Evolutionary conservation across 1,284 basidiomycete species (phyloP).

Genomic region (Melanopsichium pennsylvanicum): DNA sequence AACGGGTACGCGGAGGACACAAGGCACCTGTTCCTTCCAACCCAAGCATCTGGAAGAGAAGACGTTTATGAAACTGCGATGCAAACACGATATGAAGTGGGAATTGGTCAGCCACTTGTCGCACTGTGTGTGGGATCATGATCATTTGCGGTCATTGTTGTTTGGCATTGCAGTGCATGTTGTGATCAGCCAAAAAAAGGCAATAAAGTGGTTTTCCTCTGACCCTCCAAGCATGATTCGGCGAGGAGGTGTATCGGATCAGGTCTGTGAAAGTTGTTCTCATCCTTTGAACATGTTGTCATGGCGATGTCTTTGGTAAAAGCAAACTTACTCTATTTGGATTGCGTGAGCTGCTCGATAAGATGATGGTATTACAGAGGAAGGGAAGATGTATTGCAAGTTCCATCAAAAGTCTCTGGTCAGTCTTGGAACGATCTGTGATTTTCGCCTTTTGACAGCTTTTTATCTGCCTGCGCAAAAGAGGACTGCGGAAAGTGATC

Average conservation of each 20-base stretch:
- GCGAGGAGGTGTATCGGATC: slow-evolving; percentile 43
- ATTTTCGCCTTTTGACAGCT: not conserved
- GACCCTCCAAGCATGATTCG: slow-evolving; percentile 45
- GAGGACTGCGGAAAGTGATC: slow-evolving; percentile 41
- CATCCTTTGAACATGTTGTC: slow-evolving; percentile 40
- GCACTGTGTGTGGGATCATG: not conserved
- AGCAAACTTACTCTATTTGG: slow-evolving; percentile 9
- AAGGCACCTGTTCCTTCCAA: slow-evolving; percentile 2
- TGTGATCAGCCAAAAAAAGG: slow-evolving; percentile 46
- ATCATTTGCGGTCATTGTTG: not conserved
- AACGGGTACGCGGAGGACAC: slow-evolving; percentile 31
- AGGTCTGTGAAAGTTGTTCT: slow-evolving; percentile 51
- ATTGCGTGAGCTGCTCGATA: not conserved
- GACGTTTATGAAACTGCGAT: not conserved
- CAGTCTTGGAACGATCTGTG: too few species aligned
- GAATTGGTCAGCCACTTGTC: slow-evolving; percentile 4
- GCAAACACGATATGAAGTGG: not conserved
- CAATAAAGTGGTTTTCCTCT: slow-evolving; percentile 51
- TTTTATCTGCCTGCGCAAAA: too few species aligned
- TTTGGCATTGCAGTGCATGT: too few species aligned
- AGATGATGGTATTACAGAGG: slow-evolving; percentile 5
- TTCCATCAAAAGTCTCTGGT: too few species aligned
- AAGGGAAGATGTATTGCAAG: not conserved
- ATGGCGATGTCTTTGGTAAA: too few species aligned
- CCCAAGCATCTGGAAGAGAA: slow-evolving; percentile 20